phyloP scores from a whole-genome alignment of 73 alveolate genomes.

The Tetrahymena elliotti region DNA sequence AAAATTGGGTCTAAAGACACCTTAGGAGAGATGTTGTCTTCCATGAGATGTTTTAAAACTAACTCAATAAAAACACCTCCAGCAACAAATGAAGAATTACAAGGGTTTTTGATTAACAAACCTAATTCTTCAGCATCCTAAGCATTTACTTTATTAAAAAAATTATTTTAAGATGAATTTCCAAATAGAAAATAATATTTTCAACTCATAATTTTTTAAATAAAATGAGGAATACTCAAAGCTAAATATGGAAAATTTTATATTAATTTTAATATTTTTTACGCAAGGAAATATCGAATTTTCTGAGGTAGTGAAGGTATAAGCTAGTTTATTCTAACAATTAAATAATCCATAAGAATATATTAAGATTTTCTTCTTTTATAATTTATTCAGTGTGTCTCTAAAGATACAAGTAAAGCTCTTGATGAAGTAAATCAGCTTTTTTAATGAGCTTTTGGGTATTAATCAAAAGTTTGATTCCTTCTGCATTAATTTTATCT shows the following conservation, averaged over 20 bases:
- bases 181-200: neutral
- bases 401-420: neutral
- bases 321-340: neutral
- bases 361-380: neutral
- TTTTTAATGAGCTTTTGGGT: neutral
- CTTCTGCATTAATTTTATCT: neutral
- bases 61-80: neutral
- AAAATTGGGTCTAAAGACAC: neutral
- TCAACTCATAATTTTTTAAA: too few relatives aligned
- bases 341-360: neutral
- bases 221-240: neutral
- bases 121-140: neutral
- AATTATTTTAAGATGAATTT: too few relatives aligned
- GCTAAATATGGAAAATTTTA: too few relatives aligned
- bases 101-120: neutral
- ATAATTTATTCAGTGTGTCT: neutral
- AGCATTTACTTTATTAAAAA: neutral
- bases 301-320: neutral
- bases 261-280: too few relatives aligned
- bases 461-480: neutral
- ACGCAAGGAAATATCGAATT: neutral
- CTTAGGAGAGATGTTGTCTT: neutral
- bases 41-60: neutral
- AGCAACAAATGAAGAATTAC: neutral
- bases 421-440: neutral